Evolutionary conservation across 1,139 yeast genomes (phyloP).

Genomic region (Wickerhamomyces sp.): DNA sequence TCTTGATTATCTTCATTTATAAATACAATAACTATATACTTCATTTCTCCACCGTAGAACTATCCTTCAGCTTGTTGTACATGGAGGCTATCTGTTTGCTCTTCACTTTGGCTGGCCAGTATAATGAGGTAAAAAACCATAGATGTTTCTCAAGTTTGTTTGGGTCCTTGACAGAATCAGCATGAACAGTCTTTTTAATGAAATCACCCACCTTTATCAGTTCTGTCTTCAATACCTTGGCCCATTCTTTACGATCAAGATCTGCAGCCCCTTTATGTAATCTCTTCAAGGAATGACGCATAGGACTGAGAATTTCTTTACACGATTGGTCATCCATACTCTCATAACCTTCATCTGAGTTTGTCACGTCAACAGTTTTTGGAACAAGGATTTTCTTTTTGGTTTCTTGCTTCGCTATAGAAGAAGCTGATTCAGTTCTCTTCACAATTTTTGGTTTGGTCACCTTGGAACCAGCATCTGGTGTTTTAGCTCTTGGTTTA

Average conservation of each 20-base stretch:
- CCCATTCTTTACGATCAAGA: constrained; percentile 82
- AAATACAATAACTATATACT: background rate
- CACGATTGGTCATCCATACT: constrained; percentile 79
- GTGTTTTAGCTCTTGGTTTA: constrained; percentile 2
- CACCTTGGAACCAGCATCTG: constrained; percentile 2
- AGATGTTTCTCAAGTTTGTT: constrained; percentile 57
- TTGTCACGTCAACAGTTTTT: constrained; percentile 8
- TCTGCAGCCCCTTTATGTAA: constrained; percentile 80
- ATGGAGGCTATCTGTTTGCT: constrained; percentile 76
- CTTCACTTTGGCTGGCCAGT: constrained; percentile 93
- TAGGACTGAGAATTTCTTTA: constrained; percentile 61
- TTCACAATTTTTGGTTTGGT: constrained; percentile 4
- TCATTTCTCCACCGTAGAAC: background rate
- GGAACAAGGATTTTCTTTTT: constrained; percentile 6
- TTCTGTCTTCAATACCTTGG: constrained; percentile 66
- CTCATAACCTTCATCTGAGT: constrained; percentile 55
- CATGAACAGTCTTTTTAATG: constrained; percentile 38
- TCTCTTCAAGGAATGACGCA: constrained; percentile 66
- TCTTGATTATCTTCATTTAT: background rate
- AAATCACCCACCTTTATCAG: constrained; percentile 76
- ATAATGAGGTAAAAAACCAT: constrained; percentile 87
- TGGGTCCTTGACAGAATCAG: constrained; percentile 26
- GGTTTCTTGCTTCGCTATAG: constrained; percentile 2
- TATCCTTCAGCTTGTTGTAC: constrained; percentile 61
- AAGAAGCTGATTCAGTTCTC: background rate